Evolutionary conservation across 2,329 filamentous ascomycete genomes (phyloP).

Genomic region (Alternaria rosae): DNA sequence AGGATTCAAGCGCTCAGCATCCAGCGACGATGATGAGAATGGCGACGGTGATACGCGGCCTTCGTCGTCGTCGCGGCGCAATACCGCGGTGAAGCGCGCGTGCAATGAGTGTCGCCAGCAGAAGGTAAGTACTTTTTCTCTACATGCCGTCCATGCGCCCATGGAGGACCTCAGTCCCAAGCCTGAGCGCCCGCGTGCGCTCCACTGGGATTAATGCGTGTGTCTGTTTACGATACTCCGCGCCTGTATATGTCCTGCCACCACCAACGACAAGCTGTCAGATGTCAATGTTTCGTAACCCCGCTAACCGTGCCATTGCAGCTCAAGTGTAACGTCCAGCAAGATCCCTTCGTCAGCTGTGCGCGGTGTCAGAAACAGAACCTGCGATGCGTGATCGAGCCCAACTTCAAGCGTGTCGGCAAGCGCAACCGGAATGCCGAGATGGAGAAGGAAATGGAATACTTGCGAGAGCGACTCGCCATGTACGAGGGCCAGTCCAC

Average conservation of each 20-base stretch:
- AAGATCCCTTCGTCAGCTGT: conserved; percentile 80
- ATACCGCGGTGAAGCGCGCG: conserved; percentile 67
- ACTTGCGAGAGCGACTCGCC: conserved; percentile 63
- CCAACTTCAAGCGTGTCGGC: conserved; percentile 83
- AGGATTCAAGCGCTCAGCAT: conserved; percentile 48
- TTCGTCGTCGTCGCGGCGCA: conserved; percentile 38
- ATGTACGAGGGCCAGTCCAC: conserved; percentile 64
- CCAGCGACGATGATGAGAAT: conserved; percentile 48
- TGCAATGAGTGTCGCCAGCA: conserved; percentile 88
- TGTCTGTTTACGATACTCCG: background rate
- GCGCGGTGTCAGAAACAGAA: conserved; percentile 80
- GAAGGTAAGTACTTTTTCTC: conserved; percentile 65
- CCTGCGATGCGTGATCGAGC: conserved; percentile 85
- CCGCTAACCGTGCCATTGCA: conserved; percentile 49
- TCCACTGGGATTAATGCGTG: background rate
- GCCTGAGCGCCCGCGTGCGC: background rate
- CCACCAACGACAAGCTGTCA: background rate
- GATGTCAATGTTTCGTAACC: conserved; percentile 3
- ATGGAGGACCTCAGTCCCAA: background rate
- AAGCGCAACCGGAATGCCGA: conserved; percentile 85
- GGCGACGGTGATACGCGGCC: conserved; percentile 37
- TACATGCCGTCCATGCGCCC: background rate
- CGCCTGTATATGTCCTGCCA: background rate
- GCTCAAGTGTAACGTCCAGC: conserved; percentile 84
- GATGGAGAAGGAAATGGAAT: conserved; percentile 83